Evolutionary conservation across 2,329 filamentous ascomycete genomes (phyloP), one percentile per base, ranked within the genome.

Genomic region (Sporothrix sp.): DNA sequence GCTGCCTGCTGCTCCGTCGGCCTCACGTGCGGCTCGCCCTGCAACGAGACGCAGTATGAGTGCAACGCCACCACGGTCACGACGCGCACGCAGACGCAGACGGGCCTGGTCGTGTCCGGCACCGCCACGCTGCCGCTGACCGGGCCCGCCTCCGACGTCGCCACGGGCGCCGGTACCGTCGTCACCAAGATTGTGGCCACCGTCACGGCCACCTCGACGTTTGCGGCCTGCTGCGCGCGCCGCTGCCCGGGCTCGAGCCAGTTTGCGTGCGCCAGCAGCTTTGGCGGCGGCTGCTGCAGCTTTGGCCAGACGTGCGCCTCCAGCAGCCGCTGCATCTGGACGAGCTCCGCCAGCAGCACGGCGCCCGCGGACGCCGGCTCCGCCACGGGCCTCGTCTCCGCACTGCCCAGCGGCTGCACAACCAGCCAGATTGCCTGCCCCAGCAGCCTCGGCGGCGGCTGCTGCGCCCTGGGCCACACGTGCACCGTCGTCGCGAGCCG

Each of bases 221-320:
- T 56, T 25, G 44, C 54, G 4, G 65, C 66, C 18, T 73, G 72
- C 57, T 70, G 70, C 57, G 54, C 59, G 28, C 68, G 71, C 1
- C 53, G 55, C 1, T 75, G 73, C 47, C 66, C 67, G 10, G 57
- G 54, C 39, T 67, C 68, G 21, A 69, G 66, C 56, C 59, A 65
- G 43, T 78, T 71, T 56, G 65, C 65, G 21, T 79, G 76, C 57
- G 63, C 72, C 16, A 30, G 52, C 8, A 58, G 51, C 2, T 65
- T 72, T 25, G 73, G 75, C 51, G 69, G 69, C 16, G 66, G 68
- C 45, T 80, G 77, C 63, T 80, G 77, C 57, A 48, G 58, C 8
- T 74, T 68, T 56, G 71, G 67, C 36, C 63, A 61, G 16, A 60
- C 65, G 10, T 80, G 76, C 59, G 63, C 59, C 14, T 58, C 62